Conservation (phyloP, 768 basidiomycete genomes). For the Suillus paluster region DNA sequence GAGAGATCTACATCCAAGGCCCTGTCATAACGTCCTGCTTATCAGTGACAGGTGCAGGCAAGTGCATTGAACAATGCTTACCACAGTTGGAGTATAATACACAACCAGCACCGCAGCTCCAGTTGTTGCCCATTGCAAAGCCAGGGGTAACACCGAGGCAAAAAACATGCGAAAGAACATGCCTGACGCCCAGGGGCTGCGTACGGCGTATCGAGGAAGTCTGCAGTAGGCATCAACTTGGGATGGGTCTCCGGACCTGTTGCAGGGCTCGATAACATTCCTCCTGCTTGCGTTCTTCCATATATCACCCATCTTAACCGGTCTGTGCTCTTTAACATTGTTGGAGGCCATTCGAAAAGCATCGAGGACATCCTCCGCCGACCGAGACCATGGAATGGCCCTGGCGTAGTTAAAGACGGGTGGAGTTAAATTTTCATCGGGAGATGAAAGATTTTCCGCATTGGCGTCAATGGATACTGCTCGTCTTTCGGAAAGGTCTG, state of each 20-base stretch:
- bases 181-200: constrained; percentile 21
- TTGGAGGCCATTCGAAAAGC: constrained; percentile 11
- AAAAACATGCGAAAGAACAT: constrained; percentile 22
- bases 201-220: constrained; percentile 4
- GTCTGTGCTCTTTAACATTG: constrained; percentile 9
- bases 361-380: constrained; percentile 4
- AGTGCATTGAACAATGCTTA: constrained; percentile 1
- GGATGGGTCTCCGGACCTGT: constrained; percentile 12
- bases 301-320: constrained; percentile 5
- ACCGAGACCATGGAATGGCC: constrained; percentile 23
- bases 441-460: constrained; percentile 14
- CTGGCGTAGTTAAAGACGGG: constrained; percentile 32
- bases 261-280: constrained; percentile 5
- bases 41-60: background rate
- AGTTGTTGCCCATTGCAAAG: constrained; percentile 32
- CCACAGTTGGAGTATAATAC: constrained; percentile 30
- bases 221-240: constrained; percentile 22
- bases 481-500: background rate
- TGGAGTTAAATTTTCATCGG: constrained; percentile 27
- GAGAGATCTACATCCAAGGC: constrained; percentile 40
- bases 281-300: constrained; percentile 10
- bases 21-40: constrained; percentile 17
- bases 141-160: constrained; percentile 26
- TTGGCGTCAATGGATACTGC: constrained; percentile 7
- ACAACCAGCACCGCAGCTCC: constrained; percentile 29